Evolutionary conservation across 768 basidiomycete genomes (phyloP), one percentile per base, ranked within the genome.

Genomic region (Russula compacta): DNA sequence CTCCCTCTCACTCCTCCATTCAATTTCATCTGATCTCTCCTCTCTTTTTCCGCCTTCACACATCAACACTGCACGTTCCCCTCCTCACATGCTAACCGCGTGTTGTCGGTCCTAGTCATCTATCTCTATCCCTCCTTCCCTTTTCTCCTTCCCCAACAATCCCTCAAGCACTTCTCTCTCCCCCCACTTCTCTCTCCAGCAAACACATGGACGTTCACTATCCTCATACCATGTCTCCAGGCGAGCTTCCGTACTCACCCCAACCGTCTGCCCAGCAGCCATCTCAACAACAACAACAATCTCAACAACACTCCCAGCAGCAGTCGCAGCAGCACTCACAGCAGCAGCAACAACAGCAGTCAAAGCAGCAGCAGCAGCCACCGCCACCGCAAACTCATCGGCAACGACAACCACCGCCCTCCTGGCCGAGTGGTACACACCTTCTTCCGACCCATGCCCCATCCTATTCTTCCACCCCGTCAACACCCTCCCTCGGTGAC

Each of bases 221-320:
- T 46, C 55, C 68, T 44, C 64, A 63, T 64, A 55, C 62, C 58
- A 69, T 71, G 69, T 69, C 71, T 63, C 57, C 68, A 48, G 58
- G 57, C 58, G 69, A 71, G 60, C 62, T 66, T 39, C 71, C 71
- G 63, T 76, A 73, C 64, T 64, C 71, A 38, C 70, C 68, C 29
- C 65, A 57, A 21, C 67, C 68, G 56, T 69, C 71, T 17, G 66
- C 57, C 38, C 63, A 73, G 56, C 71, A 71, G 17, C 58, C 52
- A 43, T 59, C 58, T 43, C 53, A 29, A 29, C 24, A 54, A 4
- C 51, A 72, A 54, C 71, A 70, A 15, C 53, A 56, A 24, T 56
- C 60, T 21, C 60, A 57, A 17, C 48, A 49, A 33, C 49, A 38
- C 21, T 17, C 36, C 21, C 61, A 73, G 55, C 71, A 71, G 32